Percentiles rank a stretch among this genome's conserved stretches.
Conservation (phyloP, 768 basidiomycete genomes). For the Leccinum subtestaceum region DNA sequence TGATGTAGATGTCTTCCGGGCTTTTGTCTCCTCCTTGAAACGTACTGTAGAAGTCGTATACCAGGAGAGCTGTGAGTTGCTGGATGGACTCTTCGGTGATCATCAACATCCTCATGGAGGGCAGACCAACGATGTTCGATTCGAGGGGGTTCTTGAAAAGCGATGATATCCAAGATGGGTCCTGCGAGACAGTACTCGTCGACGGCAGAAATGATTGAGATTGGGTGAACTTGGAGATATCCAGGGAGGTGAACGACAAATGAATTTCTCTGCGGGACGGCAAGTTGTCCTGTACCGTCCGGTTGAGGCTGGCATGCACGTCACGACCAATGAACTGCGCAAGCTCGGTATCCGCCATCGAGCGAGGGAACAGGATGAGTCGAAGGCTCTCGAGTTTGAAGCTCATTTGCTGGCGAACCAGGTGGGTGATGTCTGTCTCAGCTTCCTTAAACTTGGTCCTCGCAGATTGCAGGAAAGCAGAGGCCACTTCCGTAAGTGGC, state of each 20-base stretch:
- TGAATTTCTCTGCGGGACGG: constrained; percentile 63
- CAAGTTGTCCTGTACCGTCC: constrained; percentile 49
- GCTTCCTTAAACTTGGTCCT: constrained; percentile 68
- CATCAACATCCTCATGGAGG: constrained; percentile 83
- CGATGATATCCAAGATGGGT: constrained; percentile 55
- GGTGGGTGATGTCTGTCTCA: constrained; percentile 55
- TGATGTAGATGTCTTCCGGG: constrained; percentile 79
- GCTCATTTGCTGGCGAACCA: constrained; percentile 72
- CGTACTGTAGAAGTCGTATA: constrained; percentile 71
- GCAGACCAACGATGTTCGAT: constrained; percentile 76
- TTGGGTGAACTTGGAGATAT: constrained; percentile 71
- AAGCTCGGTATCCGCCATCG: constrained; percentile 73
- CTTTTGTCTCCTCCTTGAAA: constrained; percentile 58
- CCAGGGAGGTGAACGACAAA: constrained; percentile 73
- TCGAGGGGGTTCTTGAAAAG: constrained; percentile 62
- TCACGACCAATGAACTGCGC: constrained; percentile 70
- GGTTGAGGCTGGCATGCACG: constrained; percentile 68
- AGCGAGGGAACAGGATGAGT: constrained; percentile 74
- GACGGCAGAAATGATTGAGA: constrained; percentile 47
- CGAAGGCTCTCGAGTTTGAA: constrained; percentile 63
- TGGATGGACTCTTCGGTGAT: constrained; percentile 57
- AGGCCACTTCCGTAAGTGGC: constrained; percentile 80
- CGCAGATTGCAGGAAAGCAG: constrained; percentile 77
- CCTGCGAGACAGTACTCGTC: constrained; percentile 39
- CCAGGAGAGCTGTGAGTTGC: constrained; percentile 41